Base-by-base conservation (phyloP, 345 rosid species). In the Abelmoschus esculentus region DNA sequence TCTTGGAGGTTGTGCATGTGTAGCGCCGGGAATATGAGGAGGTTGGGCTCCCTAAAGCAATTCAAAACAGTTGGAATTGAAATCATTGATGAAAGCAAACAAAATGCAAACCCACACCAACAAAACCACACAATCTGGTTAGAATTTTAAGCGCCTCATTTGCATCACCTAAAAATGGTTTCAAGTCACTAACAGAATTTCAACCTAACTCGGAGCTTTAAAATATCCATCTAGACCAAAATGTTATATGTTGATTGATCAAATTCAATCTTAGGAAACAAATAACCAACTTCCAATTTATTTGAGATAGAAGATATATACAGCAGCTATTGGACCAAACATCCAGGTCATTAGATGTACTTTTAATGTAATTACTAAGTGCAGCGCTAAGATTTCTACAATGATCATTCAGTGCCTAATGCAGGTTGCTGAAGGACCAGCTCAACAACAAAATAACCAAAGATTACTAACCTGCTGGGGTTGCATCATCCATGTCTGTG, bases 1-100 rank as follows among this genome's bases (percentile, higher is more conserved):
- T 82, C 85, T 79, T 71, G 93, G 86, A 69, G 92, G 92, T 76
- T 85, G 93, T 75, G 73, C 58, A 76, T 86, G 96, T 76, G 75
- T 31, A 50, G 84, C 52, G 67, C 95, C 96, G 66, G 90, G 84
- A 73, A 89, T 73, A 66, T 82, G 69, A 69, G 84, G 81, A 75
- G 89, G 80, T 65, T 86, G 89, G 64, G 79, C 60, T 58, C 79
- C 85, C 97, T 91, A 81, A 63, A 77, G 67, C 36, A 78, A 79
- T 73, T 72, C 66, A 70, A 54, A 69, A 76, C 26, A 59, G 42
- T 66, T 50, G 77, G 44, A 57, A 62, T 57, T 66, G 61, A 72
- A 28, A 62, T 49, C 61, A 53, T 40, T 44, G 26, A 53, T 26
- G 3, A 8, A 70, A 42, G 47, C 6, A 11, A 49, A 49, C 6